A percentile compares a stretch with the other conserved stretches of the same genome.
Evolutionary conservation across 768 basidiomycete genomes (phyloP).

Genomic region (Leccinum disarticulatum): DNA sequence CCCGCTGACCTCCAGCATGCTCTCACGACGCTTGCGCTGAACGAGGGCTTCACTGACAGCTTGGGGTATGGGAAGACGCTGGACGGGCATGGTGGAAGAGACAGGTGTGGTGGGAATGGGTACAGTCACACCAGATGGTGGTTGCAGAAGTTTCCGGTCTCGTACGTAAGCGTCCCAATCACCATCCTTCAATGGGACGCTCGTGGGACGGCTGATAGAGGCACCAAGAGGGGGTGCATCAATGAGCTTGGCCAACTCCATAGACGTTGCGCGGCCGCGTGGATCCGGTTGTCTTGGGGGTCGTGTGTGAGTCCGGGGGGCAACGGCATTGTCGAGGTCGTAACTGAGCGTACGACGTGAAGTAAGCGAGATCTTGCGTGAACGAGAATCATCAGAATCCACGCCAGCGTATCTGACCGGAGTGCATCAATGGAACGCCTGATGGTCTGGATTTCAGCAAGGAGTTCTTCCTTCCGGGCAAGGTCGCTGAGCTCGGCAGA

Average conservation of each 20-base stretch:
- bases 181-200: slow-evolving; percentile 67
- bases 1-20: slow-evolving; percentile 50
- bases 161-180: slow-evolving; percentile 88
- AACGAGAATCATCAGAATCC: slow-evolving; percentile 53
- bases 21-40: slow-evolving; percentile 71
- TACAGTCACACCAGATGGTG: slow-evolving; percentile 76
- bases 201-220: slow-evolving; percentile 66
- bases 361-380: slow-evolving; percentile 63
- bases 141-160: slow-evolving; percentile 82
- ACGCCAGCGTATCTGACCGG: slow-evolving; percentile 59
- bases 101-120: slow-evolving; percentile 67
- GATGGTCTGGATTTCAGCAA: slow-evolving; percentile 77
- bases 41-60: slow-evolving; percentile 76
- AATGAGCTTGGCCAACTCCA: slow-evolving; percentile 59
- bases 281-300: slow-evolving; percentile 71
- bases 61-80: slow-evolving; percentile 57
- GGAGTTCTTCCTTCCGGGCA: slow-evolving; percentile 66
- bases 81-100: slow-evolving; percentile 34
- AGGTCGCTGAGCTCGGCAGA: slow-evolving; percentile 50
- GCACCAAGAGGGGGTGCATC: slow-evolving; percentile 46
- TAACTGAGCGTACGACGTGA: slow-evolving; percentile 69
- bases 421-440: slow-evolving; percentile 76
- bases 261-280: slow-evolving; percentile 65
- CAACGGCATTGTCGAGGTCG: slow-evolving; percentile 56
- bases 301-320: slow-evolving; percentile 58